Evolutionary conservation across 768 basidiomycete species (phyloP).

Genomic region (Lactarius hatsudake): DNA sequence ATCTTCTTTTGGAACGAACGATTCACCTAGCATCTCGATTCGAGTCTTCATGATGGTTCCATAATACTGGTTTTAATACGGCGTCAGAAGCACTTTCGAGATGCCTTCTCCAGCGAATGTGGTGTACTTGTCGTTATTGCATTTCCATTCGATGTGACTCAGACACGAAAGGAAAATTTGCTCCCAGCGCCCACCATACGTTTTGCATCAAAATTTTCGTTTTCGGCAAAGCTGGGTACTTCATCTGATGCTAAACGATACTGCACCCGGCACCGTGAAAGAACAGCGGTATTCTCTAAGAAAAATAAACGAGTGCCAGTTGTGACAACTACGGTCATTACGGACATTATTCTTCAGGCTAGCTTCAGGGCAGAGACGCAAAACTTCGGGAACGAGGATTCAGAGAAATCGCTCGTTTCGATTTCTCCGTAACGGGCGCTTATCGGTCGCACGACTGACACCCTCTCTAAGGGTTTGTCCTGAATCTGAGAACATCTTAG

Average conservation of each 20-base stretch:
- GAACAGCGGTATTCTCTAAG: background rate
- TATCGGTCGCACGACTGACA: too few species aligned
- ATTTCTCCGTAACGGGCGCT: too few species aligned
- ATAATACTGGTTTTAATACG: background rate
- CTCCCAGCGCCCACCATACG: background rate
- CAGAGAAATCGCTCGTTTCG: too few species aligned
- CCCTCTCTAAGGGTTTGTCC: too few species aligned
- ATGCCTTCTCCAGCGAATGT: background rate
- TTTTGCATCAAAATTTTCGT: background rate
- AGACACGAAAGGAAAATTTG: background rate
- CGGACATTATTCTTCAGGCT: too few species aligned
- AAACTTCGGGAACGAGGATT: too few species aligned
- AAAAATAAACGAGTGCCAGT: too few species aligned
- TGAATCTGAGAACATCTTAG: background rate
- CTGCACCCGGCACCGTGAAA: background rate
- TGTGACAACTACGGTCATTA: too few species aligned
- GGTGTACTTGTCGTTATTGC: background rate
- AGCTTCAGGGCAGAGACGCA: too few species aligned
- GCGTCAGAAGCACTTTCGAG: background rate
- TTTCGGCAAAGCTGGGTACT: background rate
- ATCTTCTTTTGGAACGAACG: background rate
- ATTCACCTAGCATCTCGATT: background rate
- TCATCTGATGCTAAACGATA: background rate
- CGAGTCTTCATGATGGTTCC: background rate
- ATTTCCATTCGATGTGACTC: background rate